phyloP scores from a whole-genome alignment of 768 basidiomycete genomes.

The Lactarius deliciosus region DNA sequence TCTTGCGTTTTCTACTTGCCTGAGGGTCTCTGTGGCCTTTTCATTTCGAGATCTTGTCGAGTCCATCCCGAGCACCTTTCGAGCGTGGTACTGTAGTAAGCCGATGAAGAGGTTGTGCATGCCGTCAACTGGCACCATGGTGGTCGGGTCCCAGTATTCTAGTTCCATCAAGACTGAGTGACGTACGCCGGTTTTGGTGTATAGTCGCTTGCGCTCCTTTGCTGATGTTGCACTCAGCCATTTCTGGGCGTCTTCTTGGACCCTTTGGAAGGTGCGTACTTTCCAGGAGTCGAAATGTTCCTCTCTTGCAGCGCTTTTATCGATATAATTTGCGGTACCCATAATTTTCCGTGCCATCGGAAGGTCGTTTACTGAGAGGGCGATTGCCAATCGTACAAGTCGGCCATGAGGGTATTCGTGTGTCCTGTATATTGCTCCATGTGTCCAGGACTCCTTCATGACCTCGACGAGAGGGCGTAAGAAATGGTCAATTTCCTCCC shows the following conservation, averaged over 20 bases:
- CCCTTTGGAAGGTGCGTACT: constrained; percentile 5
- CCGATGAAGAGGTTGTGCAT: constrained; percentile 35
- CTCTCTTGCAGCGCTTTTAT: not conserved
- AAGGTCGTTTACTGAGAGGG: constrained; percentile 9
- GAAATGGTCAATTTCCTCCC: constrained; percentile 40
- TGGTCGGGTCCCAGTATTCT: constrained; percentile 34
- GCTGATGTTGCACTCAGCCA: constrained; percentile 30
- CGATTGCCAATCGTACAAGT: constrained; percentile 3
- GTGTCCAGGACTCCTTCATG: constrained; percentile 38
- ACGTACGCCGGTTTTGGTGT: constrained; percentile 31
- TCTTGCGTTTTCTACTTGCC: not conserved
- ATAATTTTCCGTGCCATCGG: constrained; percentile 14
- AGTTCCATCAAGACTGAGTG: constrained; percentile 33
- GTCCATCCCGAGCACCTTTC: constrained; percentile 25
- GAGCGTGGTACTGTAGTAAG: constrained; percentile 27
- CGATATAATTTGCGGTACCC: not conserved
- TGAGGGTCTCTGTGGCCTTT: not conserved
- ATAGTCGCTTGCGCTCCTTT: constrained; percentile 22
- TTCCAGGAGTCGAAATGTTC: not conserved
- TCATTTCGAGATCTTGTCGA: not conserved
- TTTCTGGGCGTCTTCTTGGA: constrained; percentile 18
- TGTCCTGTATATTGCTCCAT: constrained; percentile 33
- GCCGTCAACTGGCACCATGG: constrained; percentile 30
- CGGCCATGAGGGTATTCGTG: not conserved
- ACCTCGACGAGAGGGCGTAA: constrained; percentile 41